A percentile compares a stretch with the other conserved stretches of the same genome.
Evolutionary conservation across 176 grass and related monocot species (phyloP).

Genomic region (Rhynchospora pubera): DNA sequence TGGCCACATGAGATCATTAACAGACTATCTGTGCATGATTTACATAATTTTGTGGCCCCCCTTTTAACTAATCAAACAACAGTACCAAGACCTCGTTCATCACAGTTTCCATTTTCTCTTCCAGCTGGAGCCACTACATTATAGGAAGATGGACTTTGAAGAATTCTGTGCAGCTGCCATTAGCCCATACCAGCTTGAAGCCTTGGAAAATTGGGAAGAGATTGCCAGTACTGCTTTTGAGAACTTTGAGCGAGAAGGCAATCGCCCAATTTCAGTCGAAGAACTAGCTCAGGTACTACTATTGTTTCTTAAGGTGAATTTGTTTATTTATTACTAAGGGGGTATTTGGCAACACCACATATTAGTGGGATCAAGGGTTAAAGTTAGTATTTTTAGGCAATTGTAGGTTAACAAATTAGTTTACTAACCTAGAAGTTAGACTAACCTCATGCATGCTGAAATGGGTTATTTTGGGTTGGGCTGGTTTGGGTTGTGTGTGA

Average conservation of each 20-base stretch:
- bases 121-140: constrained; percentile 85
- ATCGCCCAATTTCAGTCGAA: constrained; percentile 72
- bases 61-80: background rate
- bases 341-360: too few species aligned
- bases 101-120: constrained; percentile 11
- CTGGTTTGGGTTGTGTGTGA: background rate
- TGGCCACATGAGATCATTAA: background rate
- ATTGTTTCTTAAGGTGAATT: background rate
- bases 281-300: constrained; percentile 75
- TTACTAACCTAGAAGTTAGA: too few species aligned
- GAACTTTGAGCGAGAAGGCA: constrained; percentile 84
- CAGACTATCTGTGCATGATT: background rate
- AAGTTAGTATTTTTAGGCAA: too few species aligned
- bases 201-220: constrained; percentile 92
- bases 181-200: constrained; percentile 93
- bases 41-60: background rate
- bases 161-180: constrained; percentile 95
- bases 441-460: too few species aligned
- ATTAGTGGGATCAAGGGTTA: too few species aligned
- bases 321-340: background rate
- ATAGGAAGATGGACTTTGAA: constrained; percentile 88
- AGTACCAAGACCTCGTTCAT: background rate
- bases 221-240: constrained; percentile 89
- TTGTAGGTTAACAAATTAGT: too few species aligned
- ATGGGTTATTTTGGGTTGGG: background rate